Percentiles rank a stretch among this genome's conserved stretches.
phyloP scores from a whole-genome alignment of 352 stramenopile genomes.

The Phytophthora pistaciae region DNA sequence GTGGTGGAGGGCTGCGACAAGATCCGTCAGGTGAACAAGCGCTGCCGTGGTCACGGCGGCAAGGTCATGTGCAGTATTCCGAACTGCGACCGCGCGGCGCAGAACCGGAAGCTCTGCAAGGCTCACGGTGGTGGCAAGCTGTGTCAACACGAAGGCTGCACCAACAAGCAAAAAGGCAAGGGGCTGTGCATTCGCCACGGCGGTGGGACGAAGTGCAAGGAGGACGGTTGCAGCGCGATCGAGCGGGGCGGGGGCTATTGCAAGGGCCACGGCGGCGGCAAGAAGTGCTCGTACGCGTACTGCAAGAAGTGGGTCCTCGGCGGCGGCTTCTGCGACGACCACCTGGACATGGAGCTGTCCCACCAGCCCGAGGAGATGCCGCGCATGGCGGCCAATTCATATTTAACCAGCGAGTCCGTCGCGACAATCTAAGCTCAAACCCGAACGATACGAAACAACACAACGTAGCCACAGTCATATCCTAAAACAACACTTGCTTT shows the following conservation, averaged over 20 bases:
- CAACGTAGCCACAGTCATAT: background rate
- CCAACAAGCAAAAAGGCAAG: constrained; percentile 88
- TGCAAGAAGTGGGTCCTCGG: constrained; percentile 88
- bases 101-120: constrained; percentile 88
- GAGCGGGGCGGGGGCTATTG: constrained; percentile 86
- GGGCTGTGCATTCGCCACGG: constrained; percentile 88
- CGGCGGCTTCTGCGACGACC: constrained; percentile 75
- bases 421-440: constrained; percentile 53
- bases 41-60: constrained; percentile 81
- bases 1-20: constrained; percentile 86
- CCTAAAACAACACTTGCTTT: background rate
- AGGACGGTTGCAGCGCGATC: constrained; percentile 68
- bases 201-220: constrained; percentile 78
- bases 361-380: constrained; percentile 66
- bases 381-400: constrained; percentile 61
- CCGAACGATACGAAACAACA: background rate
- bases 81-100: constrained; percentile 81
- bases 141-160: constrained; percentile 78
- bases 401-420: constrained; percentile 79
- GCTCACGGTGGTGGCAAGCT: constrained; percentile 80
- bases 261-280: constrained; percentile 86
- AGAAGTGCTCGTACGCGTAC: constrained; percentile 73
- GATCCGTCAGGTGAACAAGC: constrained; percentile 89
- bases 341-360: constrained; percentile 72
- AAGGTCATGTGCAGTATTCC: constrained; percentile 83